A percentile compares a stretch with the other conserved stretches of the same genome.
phyloP scores from a whole-genome alignment of 2,329 filamentous ascomycete species.

The Sarocladium kiliense region DNA sequence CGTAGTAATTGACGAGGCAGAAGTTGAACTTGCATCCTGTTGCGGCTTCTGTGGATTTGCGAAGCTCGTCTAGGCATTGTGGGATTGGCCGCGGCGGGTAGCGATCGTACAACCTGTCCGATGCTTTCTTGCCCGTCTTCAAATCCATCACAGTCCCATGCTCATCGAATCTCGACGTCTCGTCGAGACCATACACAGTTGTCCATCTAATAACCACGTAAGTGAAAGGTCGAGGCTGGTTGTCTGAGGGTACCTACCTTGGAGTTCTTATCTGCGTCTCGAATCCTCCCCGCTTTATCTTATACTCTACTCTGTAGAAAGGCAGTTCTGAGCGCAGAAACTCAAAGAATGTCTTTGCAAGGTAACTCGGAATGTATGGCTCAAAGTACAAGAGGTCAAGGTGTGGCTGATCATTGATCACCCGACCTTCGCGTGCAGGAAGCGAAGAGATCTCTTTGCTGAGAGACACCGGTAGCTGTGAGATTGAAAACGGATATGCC shows the following conservation, averaged over 20 bases:
- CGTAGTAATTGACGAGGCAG: slow-evolving; percentile 79
- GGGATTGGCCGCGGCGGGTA: slow-evolving; percentile 67
- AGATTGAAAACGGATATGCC: slow-evolving; percentile 47
- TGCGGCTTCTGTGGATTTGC: slow-evolving; percentile 56
- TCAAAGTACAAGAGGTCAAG: slow-evolving; percentile 72
- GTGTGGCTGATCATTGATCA: slow-evolving; percentile 62
- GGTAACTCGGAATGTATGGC: slow-evolving; percentile 58
- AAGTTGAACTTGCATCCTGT: slow-evolving; percentile 71
- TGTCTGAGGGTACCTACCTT: slow-evolving; percentile 25
- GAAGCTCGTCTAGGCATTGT: slow-evolving; percentile 60
- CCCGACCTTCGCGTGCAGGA: slow-evolving; percentile 46
- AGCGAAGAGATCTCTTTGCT: slow-evolving; percentile 33
- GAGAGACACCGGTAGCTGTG: slow-evolving; percentile 33
- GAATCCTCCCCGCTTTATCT: slow-evolving; percentile 59
- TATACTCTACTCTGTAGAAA: slow-evolving; percentile 72
- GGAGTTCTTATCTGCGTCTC: slow-evolving; percentile 57
- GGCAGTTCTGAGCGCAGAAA: slow-evolving; percentile 68
- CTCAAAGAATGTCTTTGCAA: slow-evolving; percentile 57
- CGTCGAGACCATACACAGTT: slow-evolving; percentile 54
- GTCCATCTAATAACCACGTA: slow-evolving; percentile 33
- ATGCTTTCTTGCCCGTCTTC: slow-evolving; percentile 33
- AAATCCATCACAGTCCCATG: slow-evolving; percentile 36
- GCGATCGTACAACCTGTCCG: slow-evolving; percentile 47
- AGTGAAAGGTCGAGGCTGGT: neutral
- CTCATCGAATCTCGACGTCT: slow-evolving; percentile 56